Conservation (phyloP, 2,329 filamentous ascomycete species). For the Penicillium sp. region DNA sequence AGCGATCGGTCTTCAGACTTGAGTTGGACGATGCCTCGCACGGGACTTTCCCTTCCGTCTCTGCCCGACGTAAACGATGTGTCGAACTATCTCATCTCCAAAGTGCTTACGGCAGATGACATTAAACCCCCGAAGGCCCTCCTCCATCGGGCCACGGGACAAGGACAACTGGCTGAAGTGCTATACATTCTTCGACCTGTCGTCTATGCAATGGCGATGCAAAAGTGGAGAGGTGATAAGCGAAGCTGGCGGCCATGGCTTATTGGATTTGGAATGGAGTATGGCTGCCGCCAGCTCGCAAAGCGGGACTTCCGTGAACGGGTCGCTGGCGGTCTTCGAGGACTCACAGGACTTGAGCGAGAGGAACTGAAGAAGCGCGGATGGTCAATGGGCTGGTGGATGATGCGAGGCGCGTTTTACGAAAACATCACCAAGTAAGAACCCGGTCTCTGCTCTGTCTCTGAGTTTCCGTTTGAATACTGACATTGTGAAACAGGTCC, state of each 20-base stretch:
- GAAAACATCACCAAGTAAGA: slow-evolving; percentile 69
- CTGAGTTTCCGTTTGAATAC: slow-evolving; percentile 1
- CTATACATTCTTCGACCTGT: slow-evolving; percentile 85
- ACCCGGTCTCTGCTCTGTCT: not conserved
- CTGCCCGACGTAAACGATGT: slow-evolving; percentile 75
- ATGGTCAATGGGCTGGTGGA: slow-evolving; percentile 91
- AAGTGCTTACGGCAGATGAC: slow-evolving; percentile 89
- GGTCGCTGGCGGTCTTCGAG: slow-evolving; percentile 62
- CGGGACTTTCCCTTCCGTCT: slow-evolving; percentile 72
- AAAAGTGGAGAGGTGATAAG: slow-evolving; percentile 61
- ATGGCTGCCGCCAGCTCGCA: slow-evolving; percentile 74
- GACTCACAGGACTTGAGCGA: slow-evolving; percentile 71
- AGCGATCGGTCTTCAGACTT: slow-evolving; percentile 37
- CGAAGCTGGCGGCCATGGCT: slow-evolving; percentile 89
- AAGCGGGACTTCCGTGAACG: slow-evolving; percentile 57
- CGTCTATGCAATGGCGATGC: slow-evolving; percentile 73
- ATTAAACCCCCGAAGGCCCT: slow-evolving; percentile 85
- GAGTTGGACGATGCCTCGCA: slow-evolving; percentile 90
- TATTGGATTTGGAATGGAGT: slow-evolving; percentile 73
- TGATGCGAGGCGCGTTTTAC: slow-evolving; percentile 93
- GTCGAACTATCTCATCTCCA: slow-evolving; percentile 74
- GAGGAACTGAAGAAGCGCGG: slow-evolving; percentile 82
- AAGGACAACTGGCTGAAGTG: slow-evolving; percentile 77
- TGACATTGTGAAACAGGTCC: slow-evolving; percentile 36
- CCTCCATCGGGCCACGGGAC: slow-evolving; percentile 62